Conservation (phyloP, 306 rosid genomes). For the Morella rubra region DNA sequence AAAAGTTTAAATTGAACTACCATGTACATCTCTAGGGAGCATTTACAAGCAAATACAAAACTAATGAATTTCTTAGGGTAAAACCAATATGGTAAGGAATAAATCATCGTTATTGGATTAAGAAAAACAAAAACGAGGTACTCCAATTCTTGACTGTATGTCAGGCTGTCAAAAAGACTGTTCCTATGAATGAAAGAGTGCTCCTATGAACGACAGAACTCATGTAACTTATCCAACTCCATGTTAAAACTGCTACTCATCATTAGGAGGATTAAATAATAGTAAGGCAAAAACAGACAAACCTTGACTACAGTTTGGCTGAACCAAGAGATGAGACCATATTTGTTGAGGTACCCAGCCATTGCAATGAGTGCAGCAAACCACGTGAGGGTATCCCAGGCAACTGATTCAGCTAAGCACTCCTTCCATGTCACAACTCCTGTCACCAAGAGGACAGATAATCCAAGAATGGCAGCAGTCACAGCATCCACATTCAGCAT, state of each 20-base stretch:
- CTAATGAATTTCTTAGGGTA: neutral
- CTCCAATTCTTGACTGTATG: neutral
- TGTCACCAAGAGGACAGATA: constrained; percentile 79
- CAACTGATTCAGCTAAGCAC: constrained; percentile 94
- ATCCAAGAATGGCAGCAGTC: constrained; percentile 91
- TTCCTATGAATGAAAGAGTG: neutral
- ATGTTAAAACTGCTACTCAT: neutral
- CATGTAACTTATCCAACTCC: neutral
- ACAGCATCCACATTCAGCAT: constrained; percentile 76
- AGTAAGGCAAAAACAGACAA: constrained; percentile 31
- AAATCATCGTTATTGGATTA: neutral
- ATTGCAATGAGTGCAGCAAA: constrained; percentile 99
- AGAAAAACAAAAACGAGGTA: neutral
- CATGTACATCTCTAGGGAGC: neutral
- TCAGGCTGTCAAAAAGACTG: neutral
- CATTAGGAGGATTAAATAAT: neutral
- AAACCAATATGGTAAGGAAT: neutral
- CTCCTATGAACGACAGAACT: neutral
- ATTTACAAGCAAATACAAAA: neutral
- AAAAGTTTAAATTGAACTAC: neutral
- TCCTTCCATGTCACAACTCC: constrained; percentile 99
- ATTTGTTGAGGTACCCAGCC: constrained; percentile 99
- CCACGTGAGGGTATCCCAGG: constrained; percentile 99
- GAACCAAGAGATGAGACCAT: constrained; percentile 98
- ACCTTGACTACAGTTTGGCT: constrained; percentile 96